Evolutionary conservation across 805 yeast genomes (phyloP).

Genomic region (Candida cerambycidarum): DNA sequence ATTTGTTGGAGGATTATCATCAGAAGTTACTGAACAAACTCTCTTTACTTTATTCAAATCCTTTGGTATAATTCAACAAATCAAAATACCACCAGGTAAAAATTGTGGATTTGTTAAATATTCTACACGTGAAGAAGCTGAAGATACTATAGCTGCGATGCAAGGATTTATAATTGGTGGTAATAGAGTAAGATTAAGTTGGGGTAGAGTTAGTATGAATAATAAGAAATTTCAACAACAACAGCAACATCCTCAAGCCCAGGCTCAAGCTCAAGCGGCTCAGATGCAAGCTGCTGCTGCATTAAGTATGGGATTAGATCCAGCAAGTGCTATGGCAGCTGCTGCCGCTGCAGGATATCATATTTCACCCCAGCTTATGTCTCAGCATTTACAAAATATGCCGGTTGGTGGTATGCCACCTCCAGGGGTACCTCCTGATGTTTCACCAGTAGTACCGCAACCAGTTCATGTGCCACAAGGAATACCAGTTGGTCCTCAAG

Average conservation of each 20-base stretch:
- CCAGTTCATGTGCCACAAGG: background rate
- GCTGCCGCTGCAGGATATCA: constrained; percentile 15
- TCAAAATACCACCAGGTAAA: constrained; percentile 77
- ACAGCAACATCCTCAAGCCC: constrained; percentile 23
- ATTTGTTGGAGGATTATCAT: constrained; percentile 74
- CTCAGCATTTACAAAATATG: constrained; percentile 6
- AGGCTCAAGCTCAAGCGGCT: constrained; percentile 27
- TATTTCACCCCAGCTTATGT: constrained; percentile 1
- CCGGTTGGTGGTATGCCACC: constrained; percentile 12
- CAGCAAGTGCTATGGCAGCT: constrained; percentile 31
- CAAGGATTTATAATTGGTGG: constrained; percentile 89
- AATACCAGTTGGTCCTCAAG: constrained; percentile 1
- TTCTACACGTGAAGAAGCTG: constrained; percentile 76
- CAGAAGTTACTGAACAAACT: constrained; percentile 61
- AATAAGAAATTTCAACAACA: constrained; percentile 34
- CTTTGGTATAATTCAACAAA: constrained; percentile 67
- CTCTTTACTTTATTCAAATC: constrained; percentile 64
- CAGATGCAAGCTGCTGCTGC: constrained; percentile 41
- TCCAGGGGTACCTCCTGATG: constrained; percentile 3
- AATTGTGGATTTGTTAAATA: constrained; percentile 90
- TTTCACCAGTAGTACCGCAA: background rate
- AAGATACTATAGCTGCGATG: constrained; percentile 80
- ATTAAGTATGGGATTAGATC: constrained; percentile 39
- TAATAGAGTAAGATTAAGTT: constrained; percentile 75
- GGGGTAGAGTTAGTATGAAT: constrained; percentile 65